Percentiles rank a stretch among this genome's conserved stretches.
phyloP scores from a whole-genome alignment of 208 protist species.

The Vickermania ingenoplastis region DNA sequence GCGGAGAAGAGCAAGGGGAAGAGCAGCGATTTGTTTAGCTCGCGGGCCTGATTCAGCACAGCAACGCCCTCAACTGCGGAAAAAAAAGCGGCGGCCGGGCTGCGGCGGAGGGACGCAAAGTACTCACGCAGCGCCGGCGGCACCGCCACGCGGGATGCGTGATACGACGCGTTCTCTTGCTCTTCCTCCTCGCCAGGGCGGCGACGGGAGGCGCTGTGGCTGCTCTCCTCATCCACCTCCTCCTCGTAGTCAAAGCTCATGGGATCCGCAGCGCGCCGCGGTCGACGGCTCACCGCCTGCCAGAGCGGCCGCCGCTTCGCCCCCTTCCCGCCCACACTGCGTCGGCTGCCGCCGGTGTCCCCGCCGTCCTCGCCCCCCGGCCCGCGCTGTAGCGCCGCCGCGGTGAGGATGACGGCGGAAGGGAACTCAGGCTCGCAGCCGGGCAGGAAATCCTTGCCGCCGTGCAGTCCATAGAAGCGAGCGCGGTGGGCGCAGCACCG shows the following conservation, averaged over 20 bases:
- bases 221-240: conserved; percentile 1
- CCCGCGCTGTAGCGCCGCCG: conserved; percentile 10
- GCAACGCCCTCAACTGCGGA: conserved; percentile 48
- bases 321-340: not conserved
- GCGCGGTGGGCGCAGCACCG: conserved; percentile 29
- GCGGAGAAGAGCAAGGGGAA: conserved; percentile 70
- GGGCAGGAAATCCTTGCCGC: conserved; percentile 44
- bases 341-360: not conserved
- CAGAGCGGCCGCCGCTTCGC: not conserved
- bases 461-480: conserved; percentile 38
- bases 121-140: conserved; percentile 22
- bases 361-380: not conserved
- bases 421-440: conserved; percentile 45
- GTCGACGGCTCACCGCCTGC: not conserved
- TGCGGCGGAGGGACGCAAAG: conserved; percentile 22
- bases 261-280: not conserved
- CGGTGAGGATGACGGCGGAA: conserved; percentile 28
- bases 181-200: conserved; percentile 11
- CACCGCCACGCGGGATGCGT: conserved; percentile 11
- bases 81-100: conserved; percentile 38
- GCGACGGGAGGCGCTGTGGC: conserved; percentile 3
- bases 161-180: conserved; percentile 12
- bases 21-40: conserved; percentile 52
- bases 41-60: conserved; percentile 61
- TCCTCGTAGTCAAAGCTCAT: not conserved